These are phyloP conservation scores for Psilocybe tampanensis DNA, from an alignment of 768 basidiomycete species.

Conservation along the genomic window DNA sequence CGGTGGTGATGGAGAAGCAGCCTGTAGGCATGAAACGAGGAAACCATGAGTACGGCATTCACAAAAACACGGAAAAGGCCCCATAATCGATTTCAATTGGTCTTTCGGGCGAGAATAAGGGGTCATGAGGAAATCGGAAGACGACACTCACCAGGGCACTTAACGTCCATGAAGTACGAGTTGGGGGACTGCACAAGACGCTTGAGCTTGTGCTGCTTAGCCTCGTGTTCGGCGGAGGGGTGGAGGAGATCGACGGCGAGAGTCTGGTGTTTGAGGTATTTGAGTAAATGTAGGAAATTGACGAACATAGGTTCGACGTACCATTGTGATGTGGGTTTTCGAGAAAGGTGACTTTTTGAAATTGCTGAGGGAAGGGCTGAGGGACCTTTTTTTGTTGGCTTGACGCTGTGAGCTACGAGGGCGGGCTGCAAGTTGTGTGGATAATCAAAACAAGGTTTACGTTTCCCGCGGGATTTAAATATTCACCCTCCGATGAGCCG, in stretches of 20 bases:
- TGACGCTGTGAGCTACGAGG: conserved; percentile 28
- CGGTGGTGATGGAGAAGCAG: conserved; percentile 94
- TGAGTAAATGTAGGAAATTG: conserved; percentile 7
- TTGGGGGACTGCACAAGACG: conserved; percentile 97
- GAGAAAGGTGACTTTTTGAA: conserved; percentile 9
- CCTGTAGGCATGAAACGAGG: conserved; percentile 45
- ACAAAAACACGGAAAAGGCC: conserved; percentile 7
- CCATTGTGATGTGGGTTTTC: conserved; percentile 30
- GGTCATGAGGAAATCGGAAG: neutral
- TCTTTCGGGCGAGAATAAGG: conserved; percentile 4
- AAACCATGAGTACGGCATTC: conserved; percentile 11
- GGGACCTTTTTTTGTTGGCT: conserved; percentile 33
- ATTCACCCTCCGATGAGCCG: conserved; percentile 19
- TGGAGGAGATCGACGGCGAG: conserved; percentile 98
- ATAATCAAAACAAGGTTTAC: conserved; percentile 43
- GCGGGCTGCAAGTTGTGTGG: conserved; percentile 41
- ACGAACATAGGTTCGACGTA: conserved; percentile 16
- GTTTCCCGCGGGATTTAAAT: conserved; percentile 31
- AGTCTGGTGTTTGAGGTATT: conserved; percentile 57
- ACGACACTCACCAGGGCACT: conserved; percentile 82
- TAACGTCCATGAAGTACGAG: conserved; percentile 99
- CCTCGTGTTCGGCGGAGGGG: conserved; percentile 86
- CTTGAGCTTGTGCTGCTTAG: conserved; percentile 97
- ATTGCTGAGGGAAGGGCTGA: conserved; percentile 20
- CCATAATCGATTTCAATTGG: neutral